Conservation (phyloP, 2,329 filamentous ascomycete species). For the Curvularia lunata region DNA sequence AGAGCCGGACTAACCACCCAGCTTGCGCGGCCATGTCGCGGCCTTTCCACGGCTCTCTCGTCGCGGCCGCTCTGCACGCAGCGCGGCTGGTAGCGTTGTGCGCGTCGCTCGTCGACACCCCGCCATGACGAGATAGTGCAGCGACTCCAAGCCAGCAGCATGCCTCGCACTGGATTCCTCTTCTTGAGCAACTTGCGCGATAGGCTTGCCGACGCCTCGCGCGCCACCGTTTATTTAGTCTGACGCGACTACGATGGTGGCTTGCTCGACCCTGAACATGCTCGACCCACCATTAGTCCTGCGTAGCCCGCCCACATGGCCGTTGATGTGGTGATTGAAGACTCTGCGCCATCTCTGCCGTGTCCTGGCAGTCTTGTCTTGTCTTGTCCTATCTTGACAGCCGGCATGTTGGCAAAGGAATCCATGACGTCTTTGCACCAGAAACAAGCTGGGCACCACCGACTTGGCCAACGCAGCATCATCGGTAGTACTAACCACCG, state of each 20-base stretch:
- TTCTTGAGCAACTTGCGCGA: not conserved
- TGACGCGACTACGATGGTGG: too few relatives aligned
- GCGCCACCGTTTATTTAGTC: not conserved
- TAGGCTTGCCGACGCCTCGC: not conserved
- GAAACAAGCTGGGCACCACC: not conserved
- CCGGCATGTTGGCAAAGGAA: conserved; percentile 3
- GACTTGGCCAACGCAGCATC: not conserved
- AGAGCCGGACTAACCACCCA: not conserved
- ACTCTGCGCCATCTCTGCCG: not conserved
- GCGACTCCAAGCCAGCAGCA: not conserved
- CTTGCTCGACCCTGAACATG: too few relatives aligned
- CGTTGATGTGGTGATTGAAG: not conserved
- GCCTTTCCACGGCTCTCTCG: not conserved
- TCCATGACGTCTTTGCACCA: conserved; percentile 11
- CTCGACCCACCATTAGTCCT: not conserved
- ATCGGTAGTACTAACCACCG: not conserved
- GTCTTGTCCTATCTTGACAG: not conserved
- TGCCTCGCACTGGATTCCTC: not conserved
- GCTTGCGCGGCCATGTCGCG: conserved; percentile 1
- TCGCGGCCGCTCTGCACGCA: too few relatives aligned
- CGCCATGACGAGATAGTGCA: conserved; percentile 6
- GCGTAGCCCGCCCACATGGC: too few relatives aligned
- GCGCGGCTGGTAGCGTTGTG: not conserved
- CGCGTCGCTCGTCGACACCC: not conserved
- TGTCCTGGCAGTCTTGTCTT: not conserved